These are phyloP conservation scores for Penicillium brevicompactum DNA, from an alignment of 2,329 filamentous ascomycete genomes.

Conservation along the genomic window DNA sequence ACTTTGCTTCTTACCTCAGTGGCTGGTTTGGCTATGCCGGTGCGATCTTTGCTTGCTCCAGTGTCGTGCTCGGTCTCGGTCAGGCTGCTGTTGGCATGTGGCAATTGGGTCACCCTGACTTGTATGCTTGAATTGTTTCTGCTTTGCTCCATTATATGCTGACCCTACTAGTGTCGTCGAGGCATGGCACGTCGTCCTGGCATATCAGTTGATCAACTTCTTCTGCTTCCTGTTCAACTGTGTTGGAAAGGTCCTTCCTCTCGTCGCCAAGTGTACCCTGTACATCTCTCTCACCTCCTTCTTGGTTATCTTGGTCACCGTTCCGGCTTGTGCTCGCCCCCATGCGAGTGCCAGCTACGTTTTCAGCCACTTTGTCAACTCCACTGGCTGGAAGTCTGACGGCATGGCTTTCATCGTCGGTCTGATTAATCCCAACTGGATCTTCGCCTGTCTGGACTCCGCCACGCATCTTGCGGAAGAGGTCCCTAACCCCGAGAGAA, in stretches of 20 bases:
- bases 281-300: conserved; percentile 53
- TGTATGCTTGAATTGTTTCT: conserved; percentile 38
- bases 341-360: conserved; percentile 53
- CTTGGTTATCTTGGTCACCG: conserved; percentile 51
- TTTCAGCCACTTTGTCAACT: conserved; percentile 56
- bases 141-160: background rate
- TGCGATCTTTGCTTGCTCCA: conserved; percentile 56
- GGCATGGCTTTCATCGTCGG: conserved; percentile 58
- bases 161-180: conserved; percentile 28
- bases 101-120: conserved; percentile 54
- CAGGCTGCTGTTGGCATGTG: conserved; percentile 55
- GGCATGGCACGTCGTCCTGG: conserved; percentile 44
- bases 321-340: conserved; percentile 49
- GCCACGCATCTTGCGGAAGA: conserved; percentile 57
- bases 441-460: conserved; percentile 54
- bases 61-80: conserved; percentile 53
- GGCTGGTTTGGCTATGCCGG: conserved; percentile 59
- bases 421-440: conserved; percentile 56
- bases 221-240: conserved; percentile 55
- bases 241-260: conserved; percentile 39
- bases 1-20: conserved; percentile 50
- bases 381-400: conserved; percentile 50
- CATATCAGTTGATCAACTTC: conserved; percentile 51
- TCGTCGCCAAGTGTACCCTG: conserved; percentile 47
- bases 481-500: conserved; percentile 50